Percentiles rank a stretch among this genome's conserved stretches.
phyloP scores from a whole-genome alignment of 2,329 filamentous ascomycete genomes.

The Rugonectria rugulosa region DNA sequence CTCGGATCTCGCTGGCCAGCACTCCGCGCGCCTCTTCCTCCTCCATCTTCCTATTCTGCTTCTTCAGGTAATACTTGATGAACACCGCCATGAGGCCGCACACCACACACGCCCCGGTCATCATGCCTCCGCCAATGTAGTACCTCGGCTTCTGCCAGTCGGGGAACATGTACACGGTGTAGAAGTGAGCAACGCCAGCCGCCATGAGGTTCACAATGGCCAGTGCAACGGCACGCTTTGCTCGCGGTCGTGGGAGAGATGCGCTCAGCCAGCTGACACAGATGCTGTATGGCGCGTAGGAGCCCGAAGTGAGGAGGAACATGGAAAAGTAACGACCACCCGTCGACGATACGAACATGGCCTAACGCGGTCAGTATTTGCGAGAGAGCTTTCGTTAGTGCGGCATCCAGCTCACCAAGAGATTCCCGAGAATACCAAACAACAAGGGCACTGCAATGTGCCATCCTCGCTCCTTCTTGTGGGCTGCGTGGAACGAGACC shows the following conservation, averaged over 20 bases:
- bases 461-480: constrained; percentile 53
- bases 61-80: constrained; percentile 39
- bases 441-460: constrained; percentile 49
- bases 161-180: constrained; percentile 42
- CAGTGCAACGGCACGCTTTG: constrained; percentile 12
- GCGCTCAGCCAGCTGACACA: constrained; percentile 17
- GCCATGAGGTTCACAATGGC: constrained; percentile 17
- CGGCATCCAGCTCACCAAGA: constrained; percentile 12
- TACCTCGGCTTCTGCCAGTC: constrained; percentile 41
- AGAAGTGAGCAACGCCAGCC: constrained; percentile 34
- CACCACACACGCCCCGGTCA: constrained; percentile 37
- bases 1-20: background rate
- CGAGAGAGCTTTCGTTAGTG: too few relatives aligned
- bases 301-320: constrained; percentile 14
- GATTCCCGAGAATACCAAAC: constrained; percentile 44
- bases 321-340: constrained; percentile 20
- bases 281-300: constrained; percentile 14
- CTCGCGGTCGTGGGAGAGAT: constrained; percentile 14
- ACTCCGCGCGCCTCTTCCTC: constrained; percentile 29
- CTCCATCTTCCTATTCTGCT: constrained; percentile 33
- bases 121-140: constrained; percentile 39
- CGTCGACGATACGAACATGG: constrained; percentile 13
- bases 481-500: constrained; percentile 53
- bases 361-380: background rate
- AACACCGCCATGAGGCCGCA: constrained; percentile 35